Percentiles rank a stretch among this genome's conserved stretches.
phyloP scores from a whole-genome alignment of 2,329 filamentous ascomycete genomes.

The Diaporthe citrichinensis region DNA sequence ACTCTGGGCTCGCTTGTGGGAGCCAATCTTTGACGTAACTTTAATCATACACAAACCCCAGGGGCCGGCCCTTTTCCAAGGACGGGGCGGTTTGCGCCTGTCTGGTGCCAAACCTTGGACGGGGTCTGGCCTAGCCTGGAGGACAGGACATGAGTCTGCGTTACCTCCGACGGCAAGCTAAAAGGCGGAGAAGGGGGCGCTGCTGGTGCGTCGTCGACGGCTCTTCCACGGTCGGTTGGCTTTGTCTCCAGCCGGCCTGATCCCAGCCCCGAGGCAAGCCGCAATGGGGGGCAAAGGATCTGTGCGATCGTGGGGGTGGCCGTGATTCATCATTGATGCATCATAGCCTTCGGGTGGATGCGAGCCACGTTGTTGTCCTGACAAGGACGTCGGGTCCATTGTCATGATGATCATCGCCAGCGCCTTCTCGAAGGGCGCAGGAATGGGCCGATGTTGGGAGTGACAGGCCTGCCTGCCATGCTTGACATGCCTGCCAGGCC shows the following conservation, averaged over 20 bases:
- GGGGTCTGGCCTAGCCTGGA: conserved; percentile 1
- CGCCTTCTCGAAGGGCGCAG: neutral
- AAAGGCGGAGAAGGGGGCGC: conserved; percentile 17
- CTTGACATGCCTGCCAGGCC: neutral
- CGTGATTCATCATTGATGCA: neutral
- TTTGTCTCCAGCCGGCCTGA: conserved; percentile 17
- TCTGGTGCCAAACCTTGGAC: conserved; percentile 12
- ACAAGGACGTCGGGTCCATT: neutral
- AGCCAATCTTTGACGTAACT: conserved; percentile 33
- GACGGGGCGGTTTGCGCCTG: conserved; percentile 4
- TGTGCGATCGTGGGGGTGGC: conserved; percentile 17
- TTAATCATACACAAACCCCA: conserved; percentile 14
- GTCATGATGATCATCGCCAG: neutral
- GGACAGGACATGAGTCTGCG: conserved; percentile 22
- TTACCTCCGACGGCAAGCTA: conserved; percentile 13
- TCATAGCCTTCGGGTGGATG: neutral
- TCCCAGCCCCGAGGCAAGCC: conserved; percentile 12
- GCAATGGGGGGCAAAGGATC: neutral
- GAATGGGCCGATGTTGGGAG: conserved; percentile 18
- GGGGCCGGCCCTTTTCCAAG: conserved; percentile 1
- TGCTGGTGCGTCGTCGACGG: conserved; percentile 1
- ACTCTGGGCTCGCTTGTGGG: conserved; percentile 8
- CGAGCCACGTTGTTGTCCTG: neutral
- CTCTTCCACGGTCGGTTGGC: neutral
- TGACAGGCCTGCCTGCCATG: neutral